Conservation (phyloP, 306 rosid genomes). For the Casuarina glauca region DNA sequence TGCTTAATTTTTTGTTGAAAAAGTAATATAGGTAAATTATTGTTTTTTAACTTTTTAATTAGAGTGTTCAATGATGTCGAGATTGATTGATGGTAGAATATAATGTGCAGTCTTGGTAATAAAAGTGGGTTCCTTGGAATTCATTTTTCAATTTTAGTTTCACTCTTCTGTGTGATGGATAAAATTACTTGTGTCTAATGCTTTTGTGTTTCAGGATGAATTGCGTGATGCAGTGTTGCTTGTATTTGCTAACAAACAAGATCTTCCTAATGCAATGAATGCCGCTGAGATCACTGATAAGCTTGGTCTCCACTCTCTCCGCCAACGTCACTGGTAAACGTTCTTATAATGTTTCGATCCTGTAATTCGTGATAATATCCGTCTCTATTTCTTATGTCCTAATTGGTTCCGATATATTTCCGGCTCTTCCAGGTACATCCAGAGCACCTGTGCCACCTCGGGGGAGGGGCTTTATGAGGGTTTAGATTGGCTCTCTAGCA, state of each 20-base stretch:
- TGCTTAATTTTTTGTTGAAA: background rate
- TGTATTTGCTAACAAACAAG: conserved; percentile 99
- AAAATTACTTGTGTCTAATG: background rate
- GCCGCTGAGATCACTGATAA: conserved; percentile 99
- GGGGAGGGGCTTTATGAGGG: conserved; percentile 99
- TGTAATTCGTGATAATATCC: background rate
- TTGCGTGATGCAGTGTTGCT: conserved; percentile 97
- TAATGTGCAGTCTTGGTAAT: background rate
- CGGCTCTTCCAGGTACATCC: conserved; percentile 81
- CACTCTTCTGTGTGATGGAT: background rate
- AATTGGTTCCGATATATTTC: conserved; percentile 21
- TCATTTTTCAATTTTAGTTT: background rate
- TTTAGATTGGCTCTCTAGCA: conserved; percentile 99
- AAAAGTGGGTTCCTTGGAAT: background rate
- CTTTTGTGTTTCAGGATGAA: conserved; percentile 68
- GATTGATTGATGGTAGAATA: background rate
- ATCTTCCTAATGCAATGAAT: conserved; percentile 99
- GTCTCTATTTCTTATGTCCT: background rate
- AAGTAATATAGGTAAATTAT: background rate
- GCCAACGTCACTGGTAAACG: conserved; percentile 97
- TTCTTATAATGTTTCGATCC: background rate
- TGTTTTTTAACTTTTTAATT: background rate
- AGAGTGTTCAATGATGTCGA: background rate
- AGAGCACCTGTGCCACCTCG: conserved; percentile 99
- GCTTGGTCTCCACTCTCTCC: conserved; percentile 98